Percentiles rank a stretch among this genome's conserved stretches.
Conservation (phyloP, 352 stramenopile genomes). For the Aphanomyces invadans region DNA sequence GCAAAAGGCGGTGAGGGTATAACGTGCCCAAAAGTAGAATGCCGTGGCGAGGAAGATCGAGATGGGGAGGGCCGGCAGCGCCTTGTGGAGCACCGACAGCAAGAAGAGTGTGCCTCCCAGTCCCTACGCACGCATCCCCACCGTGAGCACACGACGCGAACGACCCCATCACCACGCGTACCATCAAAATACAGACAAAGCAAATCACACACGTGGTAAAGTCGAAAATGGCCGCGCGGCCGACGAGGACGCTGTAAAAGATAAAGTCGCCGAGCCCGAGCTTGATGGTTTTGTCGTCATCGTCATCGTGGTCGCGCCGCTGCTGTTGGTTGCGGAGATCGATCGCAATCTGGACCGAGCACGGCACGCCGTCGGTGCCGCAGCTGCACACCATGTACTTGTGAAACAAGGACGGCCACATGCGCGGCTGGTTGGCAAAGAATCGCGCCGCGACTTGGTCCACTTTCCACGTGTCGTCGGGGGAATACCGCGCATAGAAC, state of each 20-base stretch:
- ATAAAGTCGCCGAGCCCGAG: slow-evolving; percentile 97
- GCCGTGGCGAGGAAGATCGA: slow-evolving; percentile 78
- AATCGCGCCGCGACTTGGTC: slow-evolving; percentile 75
- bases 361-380: slow-evolving; percentile 60
- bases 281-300: slow-evolving; percentile 88
- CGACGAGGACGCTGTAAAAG: slow-evolving; percentile 97
- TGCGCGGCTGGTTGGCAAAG: slow-evolving; percentile 57
- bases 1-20: slow-evolving; percentile 78
- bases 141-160: background rate
- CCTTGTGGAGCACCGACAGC: slow-evolving; percentile 89
- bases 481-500: slow-evolving; percentile 76
- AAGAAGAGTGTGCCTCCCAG: slow-evolving; percentile 93
- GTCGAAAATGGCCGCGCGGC: slow-evolving; percentile 91
- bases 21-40: slow-evolving; percentile 79
- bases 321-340: slow-evolving; percentile 35
- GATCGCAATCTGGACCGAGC: slow-evolving; percentile 54
- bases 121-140: slow-evolving; percentile 50
- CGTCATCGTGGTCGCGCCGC: slow-evolving; percentile 41
- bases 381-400: slow-evolving; percentile 82
- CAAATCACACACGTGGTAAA: slow-evolving; percentile 93
- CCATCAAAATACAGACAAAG: slow-evolving; percentile 91
- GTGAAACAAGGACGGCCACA: slow-evolving; percentile 82
- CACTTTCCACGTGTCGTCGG: slow-evolving; percentile 74
- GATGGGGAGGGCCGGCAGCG: slow-evolving; percentile 94
- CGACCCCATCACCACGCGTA: slow-evolving; percentile 29